Evolutionary conservation across 164 flowering plant genomes (phyloP), one percentile per base, ranked within the genome.

Genomic region (Cinnamomum micranthum): DNA sequence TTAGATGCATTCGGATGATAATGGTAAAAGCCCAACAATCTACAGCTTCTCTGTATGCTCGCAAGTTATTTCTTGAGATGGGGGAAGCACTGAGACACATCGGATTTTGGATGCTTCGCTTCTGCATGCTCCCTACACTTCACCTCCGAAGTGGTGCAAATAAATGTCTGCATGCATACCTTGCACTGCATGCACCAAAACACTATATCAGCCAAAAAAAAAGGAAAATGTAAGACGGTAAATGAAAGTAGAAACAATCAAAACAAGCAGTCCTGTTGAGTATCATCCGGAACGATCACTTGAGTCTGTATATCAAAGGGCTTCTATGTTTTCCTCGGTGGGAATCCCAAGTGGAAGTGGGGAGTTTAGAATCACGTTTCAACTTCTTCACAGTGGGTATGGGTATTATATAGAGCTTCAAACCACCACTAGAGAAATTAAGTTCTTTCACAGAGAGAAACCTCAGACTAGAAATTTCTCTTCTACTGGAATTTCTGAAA

Each of bases 91-190:
- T 88, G 67, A 50, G 31, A 24, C 51, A 89, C 74, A 73, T 90
- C 96, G 47, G 87, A 75, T 65, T 92, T 92, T 20, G 95, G 97
- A 76, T 92, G 97, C 88, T 91, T 92, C 0, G 94, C 91, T 75
- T 91, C 97, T 6, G 94, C 96, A 81, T 93, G 98, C 80, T 93
- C 98, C 86, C 82, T 88, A 87, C 98, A 93, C 77, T 93, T 93
- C 81, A 86, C 95, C 86, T 93, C 98, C 0, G 98, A 83, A 0
- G 98, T 67, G 33, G 69, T 67, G 22, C 69, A 67, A 9, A 67
- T 67, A 35, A 67, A 67, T 28, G 69, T 67, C 82, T 93, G 98
- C 95, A 93, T 89, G 75, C 98, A 93, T 75, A 93, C 97, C 87
- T 93, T 93, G 88, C 98, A 93, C 98, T 93, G 95, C 69, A 67